Percentiles rank a stretch among this genome's conserved stretches.
Conservation (phyloP, 139 green algal genomes). For the Micractinium sp. region DNA sequence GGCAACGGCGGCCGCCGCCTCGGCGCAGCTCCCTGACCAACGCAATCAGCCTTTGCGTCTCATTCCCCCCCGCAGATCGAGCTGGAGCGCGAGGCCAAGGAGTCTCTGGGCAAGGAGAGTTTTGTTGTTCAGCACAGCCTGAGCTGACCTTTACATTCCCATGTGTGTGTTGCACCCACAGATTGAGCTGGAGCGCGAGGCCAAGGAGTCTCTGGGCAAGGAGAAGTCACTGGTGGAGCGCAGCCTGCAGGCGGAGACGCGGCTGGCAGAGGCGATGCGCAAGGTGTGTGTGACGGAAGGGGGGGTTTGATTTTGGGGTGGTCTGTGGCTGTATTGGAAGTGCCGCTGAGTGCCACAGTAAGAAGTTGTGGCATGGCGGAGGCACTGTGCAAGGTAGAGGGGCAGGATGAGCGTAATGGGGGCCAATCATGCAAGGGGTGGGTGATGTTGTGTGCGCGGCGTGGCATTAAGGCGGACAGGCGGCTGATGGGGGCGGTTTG, state of each 20-base stretch:
- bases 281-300: neutral
- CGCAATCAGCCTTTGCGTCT: too few species aligned
- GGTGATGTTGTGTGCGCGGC: too few species aligned
- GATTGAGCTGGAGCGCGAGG: slow-evolving; percentile 47
- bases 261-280: slow-evolving; percentile 39
- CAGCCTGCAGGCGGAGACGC: slow-evolving; percentile 48
- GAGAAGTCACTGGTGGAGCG: slow-evolving; percentile 47
- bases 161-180: neutral
- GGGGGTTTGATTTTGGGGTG: too few species aligned
- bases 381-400: neutral
- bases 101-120: slow-evolving; percentile 31
- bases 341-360: too few species aligned
- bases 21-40: neutral
- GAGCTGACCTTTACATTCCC: too few species aligned
- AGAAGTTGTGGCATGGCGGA: neutral
- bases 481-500: too few species aligned
- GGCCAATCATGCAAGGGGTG: too few species aligned
- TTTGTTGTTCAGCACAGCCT: slow-evolving; percentile 41
- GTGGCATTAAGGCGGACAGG: too few species aligned
- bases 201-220: slow-evolving; percentile 24
- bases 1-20: neutral
- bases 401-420: too few species aligned
- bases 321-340: too few species aligned
- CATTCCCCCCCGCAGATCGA: slow-evolving; percentile 19
- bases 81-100: slow-evolving; percentile 47